Evolutionary conservation across 257 asterid genomes (phyloP).

Genomic region (Salvia miltiorrhiza): DNA sequence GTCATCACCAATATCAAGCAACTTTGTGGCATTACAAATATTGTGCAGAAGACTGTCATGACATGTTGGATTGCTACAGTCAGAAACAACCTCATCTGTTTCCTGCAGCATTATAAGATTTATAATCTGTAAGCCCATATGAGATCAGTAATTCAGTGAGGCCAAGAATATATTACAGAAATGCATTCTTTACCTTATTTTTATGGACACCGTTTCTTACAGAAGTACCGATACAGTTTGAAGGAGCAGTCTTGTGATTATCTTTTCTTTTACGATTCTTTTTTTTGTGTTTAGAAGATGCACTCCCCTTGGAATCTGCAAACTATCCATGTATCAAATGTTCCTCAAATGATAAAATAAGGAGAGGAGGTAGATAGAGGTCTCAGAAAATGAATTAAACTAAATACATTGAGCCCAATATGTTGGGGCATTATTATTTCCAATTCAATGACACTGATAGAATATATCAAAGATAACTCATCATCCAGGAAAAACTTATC

Average conservation of each 20-base stretch:
- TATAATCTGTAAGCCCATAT: not conserved
- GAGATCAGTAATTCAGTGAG: conserved; percentile 8
- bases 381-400: not conserved
- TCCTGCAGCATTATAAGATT: conserved; percentile 40
- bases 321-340: conserved; percentile 5
- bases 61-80: conserved; percentile 27
- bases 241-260: conserved; percentile 42
- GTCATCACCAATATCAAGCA: conserved; percentile 39
- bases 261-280: conserved; percentile 86
- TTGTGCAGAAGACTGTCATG: conserved; percentile 24
- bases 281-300: conserved; percentile 69
- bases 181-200: conserved; percentile 33
- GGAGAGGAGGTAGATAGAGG: not conserved
- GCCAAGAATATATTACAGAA: conserved; percentile 1
- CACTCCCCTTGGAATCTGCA: conserved; percentile 58
- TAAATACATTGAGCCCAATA: not conserved
- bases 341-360: conserved; percentile 1
- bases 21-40: conserved; percentile 36
- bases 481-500: not conserved
- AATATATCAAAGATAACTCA: not conserved
- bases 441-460: not conserved
- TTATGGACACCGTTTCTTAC: conserved; percentile 36
- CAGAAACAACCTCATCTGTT: conserved; percentile 33
- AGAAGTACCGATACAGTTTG: conserved; percentile 41
- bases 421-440: not conserved